These are phyloP conservation scores for Apiospora arundinis DNA, from an alignment of 2,329 filamentous ascomycete species.

Conservation along the genomic window DNA sequence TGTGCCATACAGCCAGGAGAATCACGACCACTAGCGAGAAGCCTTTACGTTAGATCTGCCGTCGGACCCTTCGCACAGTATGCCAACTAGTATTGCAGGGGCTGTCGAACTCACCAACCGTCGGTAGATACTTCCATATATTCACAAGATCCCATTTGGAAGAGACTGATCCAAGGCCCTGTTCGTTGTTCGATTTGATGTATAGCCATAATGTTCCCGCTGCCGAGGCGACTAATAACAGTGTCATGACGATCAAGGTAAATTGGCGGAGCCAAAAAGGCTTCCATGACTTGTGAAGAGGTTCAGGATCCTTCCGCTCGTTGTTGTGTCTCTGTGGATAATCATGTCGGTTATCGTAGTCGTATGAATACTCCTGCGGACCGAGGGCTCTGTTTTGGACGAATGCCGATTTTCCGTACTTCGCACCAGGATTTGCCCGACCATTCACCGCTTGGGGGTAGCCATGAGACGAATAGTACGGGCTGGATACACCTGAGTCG, in stretches of 20 bases:
- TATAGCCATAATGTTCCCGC: neutral
- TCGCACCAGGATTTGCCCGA: no score
- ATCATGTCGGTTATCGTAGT: neutral
- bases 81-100: neutral
- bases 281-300: neutral
- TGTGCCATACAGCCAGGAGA: slow-evolving; percentile 21
- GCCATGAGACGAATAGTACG: no score
- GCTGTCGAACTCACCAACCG: neutral
- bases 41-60: neutral
- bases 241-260: neutral
- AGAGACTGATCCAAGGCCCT: slow-evolving; percentile 5
- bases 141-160: neutral
- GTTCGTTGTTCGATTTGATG: neutral
- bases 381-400: no score
- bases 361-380: neutral
- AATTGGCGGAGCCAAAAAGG: neutral
- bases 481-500: no score
- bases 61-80: no score
- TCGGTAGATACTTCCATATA: slow-evolving; percentile 23
- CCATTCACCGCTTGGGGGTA: no score
- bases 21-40: neutral
- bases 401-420: no score
- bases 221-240: neutral
- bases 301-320: neutral
- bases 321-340: neutral